These are phyloP conservation scores for Phytomonas francai DNA, from an alignment of 208 protist genomes.

Conservation along the genomic window DNA sequence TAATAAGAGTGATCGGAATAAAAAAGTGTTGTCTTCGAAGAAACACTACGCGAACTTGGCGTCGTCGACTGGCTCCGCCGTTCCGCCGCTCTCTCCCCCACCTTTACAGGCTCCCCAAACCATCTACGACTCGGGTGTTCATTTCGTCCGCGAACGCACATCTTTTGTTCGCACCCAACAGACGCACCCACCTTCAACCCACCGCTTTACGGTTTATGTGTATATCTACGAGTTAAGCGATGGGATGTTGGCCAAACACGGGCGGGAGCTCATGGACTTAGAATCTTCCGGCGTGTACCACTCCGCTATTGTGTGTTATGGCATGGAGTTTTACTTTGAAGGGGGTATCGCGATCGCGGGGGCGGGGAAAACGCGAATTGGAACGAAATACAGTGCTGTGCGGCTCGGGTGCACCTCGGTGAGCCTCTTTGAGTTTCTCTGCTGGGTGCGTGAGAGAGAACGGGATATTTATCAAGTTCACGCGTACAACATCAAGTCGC, in stretches of 20 bases:
- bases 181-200: neutral
- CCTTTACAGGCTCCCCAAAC: no score
- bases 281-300: constrained; percentile 81
- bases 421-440: constrained; percentile 38
- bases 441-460: constrained; percentile 34
- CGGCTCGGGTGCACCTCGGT: constrained; percentile 41
- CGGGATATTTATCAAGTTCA: constrained; percentile 30
- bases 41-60: no score
- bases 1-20: no score
- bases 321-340: constrained; percentile 91
- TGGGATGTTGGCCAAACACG: constrained; percentile 63
- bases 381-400: constrained; percentile 43
- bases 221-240: constrained; percentile 89
- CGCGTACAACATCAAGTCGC: constrained; percentile 80
- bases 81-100: no score
- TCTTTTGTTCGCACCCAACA: constrained; percentile 26
- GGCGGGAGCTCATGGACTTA: constrained; percentile 5
- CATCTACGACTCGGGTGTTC: no score
- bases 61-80: no score
- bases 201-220: constrained; percentile 25
- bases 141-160: constrained; percentile 17
- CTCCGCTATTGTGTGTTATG: constrained; percentile 88
- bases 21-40: no score
- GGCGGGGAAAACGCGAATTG: constrained; percentile 78
- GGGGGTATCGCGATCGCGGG: constrained; percentile 65